Evolutionary conservation across 2,329 filamentous ascomycete genomes (phyloP), one percentile per base, ranked within the genome.

Genomic region (Plectosphaerella plurivora): DNA sequence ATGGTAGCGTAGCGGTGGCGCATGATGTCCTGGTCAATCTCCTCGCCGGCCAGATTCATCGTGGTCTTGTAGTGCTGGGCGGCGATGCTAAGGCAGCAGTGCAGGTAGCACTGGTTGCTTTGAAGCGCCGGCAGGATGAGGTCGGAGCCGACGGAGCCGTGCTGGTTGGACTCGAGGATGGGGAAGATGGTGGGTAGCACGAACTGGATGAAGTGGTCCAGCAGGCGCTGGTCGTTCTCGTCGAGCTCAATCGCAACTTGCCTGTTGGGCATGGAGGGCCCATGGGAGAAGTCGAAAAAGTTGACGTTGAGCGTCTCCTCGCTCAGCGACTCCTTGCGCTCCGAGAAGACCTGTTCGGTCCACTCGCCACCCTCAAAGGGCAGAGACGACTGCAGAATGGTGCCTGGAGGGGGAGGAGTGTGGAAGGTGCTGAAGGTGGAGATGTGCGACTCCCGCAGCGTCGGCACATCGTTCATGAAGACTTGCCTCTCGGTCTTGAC

Each of bases 401-500:
- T 80, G 54, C 88, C 84, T 2, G 85, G 75, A 22, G 87, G 83
- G 28, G 89, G 88, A 15, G 91, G 91, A 20, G 86, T 84, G 63
- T 90, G 87, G 68, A 86, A 94, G n/a, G 90, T 92, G 79, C 87
- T 96, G 72, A 96, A 97, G 22, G 91, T 96, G 1, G 92, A 95
- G 37, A 91, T 86, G 33, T 90, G 90, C 12, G 91, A 96, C 71
- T 97, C 92, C 59, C 85, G 80, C 55, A 93, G 78, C 14, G 91
- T 88, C 5, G 90, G 91, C 52, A 96, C 81, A 66, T 97, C 89
- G 63, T 97, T 91, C 70, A 97, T 86, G 69, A 89, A 96, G 77
- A 95, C 91, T 61, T 97, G 91, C 58, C 90, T 82, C 74, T 97
- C 93, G 1, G 92, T 97, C 79, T 93, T 96, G 75, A 97, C 88